phyloP scores from a whole-genome alignment of 1,139 yeast genomes.

The Hansenula sp. region DNA sequence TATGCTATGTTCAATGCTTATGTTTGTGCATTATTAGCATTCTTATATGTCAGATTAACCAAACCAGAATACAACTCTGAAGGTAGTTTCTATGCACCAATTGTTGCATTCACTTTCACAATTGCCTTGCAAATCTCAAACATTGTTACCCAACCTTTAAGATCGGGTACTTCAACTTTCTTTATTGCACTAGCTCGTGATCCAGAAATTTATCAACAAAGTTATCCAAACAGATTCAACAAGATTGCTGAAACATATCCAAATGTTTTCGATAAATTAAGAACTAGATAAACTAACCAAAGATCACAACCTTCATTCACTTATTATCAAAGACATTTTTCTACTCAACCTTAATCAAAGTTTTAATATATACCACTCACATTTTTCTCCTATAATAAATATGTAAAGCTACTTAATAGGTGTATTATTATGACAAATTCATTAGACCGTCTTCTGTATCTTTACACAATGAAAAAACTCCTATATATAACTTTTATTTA shows the following conservation, averaged over 20 bases:
- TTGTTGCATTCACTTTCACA: constrained; percentile 73
- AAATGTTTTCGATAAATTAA: constrained; percentile 58
- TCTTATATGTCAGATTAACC: constrained; percentile 69
- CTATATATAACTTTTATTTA: no score
- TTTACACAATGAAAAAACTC: no score
- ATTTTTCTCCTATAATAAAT: no score
- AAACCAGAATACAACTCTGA: constrained; percentile 63
- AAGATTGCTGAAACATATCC: constrained; percentile 73
- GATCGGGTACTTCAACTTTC: constrained; percentile 81
- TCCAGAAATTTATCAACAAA: constrained; percentile 77
- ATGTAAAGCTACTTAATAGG: no score
- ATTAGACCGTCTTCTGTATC: no score
- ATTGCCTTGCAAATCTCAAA: constrained; percentile 77
- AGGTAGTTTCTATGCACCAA: constrained; percentile 71
- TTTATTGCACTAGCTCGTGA: constrained; percentile 85
- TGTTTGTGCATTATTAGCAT: constrained; percentile 64
- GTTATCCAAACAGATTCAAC: constrained; percentile 75
- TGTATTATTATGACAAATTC: no score
- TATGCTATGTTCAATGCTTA: constrained; percentile 72
- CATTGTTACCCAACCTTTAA: constrained; percentile 68
- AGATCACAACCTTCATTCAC: not conserved
- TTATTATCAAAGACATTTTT: not conserved
- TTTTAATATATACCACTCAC: no score
- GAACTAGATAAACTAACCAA: constrained; percentile 11
- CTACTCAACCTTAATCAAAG: no score